Evolutionary conservation across 2,329 filamentous ascomycete genomes (phyloP), one percentile per base, ranked within the genome.

Genomic region (Harringtonia lauricola): DNA sequence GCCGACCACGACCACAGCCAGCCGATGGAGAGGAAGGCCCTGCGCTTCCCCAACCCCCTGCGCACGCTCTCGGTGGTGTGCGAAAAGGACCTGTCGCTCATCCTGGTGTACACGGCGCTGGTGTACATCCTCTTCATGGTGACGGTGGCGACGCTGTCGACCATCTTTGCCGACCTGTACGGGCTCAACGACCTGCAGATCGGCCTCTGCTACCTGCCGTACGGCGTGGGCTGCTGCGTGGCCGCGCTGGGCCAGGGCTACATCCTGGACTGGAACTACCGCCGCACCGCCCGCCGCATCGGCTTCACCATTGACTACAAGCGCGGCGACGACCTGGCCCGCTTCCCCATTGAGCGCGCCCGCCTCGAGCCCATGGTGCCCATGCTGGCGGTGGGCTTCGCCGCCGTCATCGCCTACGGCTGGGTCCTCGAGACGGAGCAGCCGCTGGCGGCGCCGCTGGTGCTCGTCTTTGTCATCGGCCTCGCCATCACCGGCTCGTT

Each of bases 221-320:
- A 75, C 41, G 73, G 72, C 1, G 53, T 67, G 3, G 71, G 71
- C 4, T 74, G 68, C 45, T 69, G 64, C 33, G 46, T 66, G 10
- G 65, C 71, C 1, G 66, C 70, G 13, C 51, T 76, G 22, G 56
- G 59, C n/a, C 72, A 76, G 48, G 82, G 85, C 6, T 69, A 70
- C 49, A 54, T 76, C 7, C 62, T 74, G 39, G 72, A 77, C 59
- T 79, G 75, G 68, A 88, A 88, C 58, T 94, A 85, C 58, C 70
- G 77, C 8, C 74, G 82, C 33, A 71, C 79, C 38, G 83, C 84
- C 2, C 68, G 65, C 39, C 68, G 70, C 28, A 64, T 81, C 15
- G 78, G 78, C 7, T 66, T 87, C 45, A 63, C 66, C 2, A 72
- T 86, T 49, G 73, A 75, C 48, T 70, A 66, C 46, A 77, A 74